phyloP scores from a whole-genome alignment of 2,329 filamentous ascomycete genomes.

The Exutisphaerella laricina region DNA sequence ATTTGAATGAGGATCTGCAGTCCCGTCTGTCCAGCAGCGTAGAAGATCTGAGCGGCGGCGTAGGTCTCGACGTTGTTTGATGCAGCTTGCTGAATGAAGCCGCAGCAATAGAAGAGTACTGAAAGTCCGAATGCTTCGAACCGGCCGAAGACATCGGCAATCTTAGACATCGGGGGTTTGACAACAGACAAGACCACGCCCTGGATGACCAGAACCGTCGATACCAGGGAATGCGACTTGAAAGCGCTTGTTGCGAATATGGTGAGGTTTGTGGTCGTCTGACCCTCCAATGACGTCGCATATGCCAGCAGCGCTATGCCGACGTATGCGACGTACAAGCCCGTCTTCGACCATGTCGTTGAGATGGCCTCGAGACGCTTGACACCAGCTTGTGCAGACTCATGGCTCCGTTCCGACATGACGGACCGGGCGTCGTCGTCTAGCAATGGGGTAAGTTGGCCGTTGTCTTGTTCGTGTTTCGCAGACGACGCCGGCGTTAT shows the following conservation, averaged over 20 bases:
- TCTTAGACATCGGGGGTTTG: conserved; percentile 57
- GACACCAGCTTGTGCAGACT: conserved; percentile 43
- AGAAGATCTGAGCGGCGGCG: conserved; percentile 55
- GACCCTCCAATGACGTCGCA: conserved; percentile 60
- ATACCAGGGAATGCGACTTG: conserved; percentile 57
- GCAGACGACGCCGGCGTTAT: conserved; percentile 10
- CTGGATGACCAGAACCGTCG: conserved; percentile 59
- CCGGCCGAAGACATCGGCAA: conserved; percentile 58
- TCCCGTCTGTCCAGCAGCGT: conserved; percentile 55
- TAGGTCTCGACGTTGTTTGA: conserved; percentile 52
- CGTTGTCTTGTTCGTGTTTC: conserved; percentile 19
- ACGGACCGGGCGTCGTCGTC: conserved; percentile 20
- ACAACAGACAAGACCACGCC: conserved; percentile 58
- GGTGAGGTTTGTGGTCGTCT: conserved; percentile 56
- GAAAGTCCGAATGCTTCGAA: conserved; percentile 54
- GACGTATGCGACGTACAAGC: conserved; percentile 45
- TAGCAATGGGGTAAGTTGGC: conserved; percentile 12
- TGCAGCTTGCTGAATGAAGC: conserved; percentile 54
- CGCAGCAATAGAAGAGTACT: conserved; percentile 51
- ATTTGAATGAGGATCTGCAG: conserved; percentile 59
- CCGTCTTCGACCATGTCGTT: conserved; percentile 44
- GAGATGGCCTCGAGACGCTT: conserved; percentile 46
- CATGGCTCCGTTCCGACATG: conserved; percentile 24
- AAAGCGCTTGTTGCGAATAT: conserved; percentile 64
- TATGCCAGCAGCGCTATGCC: conserved; percentile 49